These are phyloP conservation scores for Quercus tomentella DNA, from an alignment of 331 rosid genomes.

Conservation along the genomic window DNA sequence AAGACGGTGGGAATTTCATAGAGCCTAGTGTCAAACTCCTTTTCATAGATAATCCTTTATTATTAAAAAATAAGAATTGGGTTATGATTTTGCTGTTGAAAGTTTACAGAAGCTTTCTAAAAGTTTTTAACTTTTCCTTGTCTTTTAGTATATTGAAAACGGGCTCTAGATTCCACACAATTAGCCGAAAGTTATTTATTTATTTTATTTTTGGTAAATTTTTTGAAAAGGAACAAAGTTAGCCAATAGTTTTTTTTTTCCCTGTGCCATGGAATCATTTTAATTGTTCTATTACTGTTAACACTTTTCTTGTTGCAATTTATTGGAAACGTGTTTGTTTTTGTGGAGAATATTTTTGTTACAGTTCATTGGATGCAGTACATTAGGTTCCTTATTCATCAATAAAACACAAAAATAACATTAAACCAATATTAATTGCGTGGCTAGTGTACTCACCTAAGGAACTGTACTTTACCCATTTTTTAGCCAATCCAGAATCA, in stretches of 20 bases:
- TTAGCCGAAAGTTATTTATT: slow-evolving; percentile 20
- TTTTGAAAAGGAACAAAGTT: neutral
- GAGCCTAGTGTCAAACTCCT: slow-evolving; percentile 5
- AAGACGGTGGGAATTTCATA: slow-evolving; percentile 33
- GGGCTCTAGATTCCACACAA: slow-evolving; percentile 39
- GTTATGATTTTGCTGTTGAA: slow-evolving; percentile 46
- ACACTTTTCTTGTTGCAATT: neutral
- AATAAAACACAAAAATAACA: no score
- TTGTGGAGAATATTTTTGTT: no score
- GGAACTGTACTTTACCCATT: no score
- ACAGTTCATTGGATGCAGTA: no score
- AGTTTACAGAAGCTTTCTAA: slow-evolving; percentile 22
- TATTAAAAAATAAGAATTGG: neutral
- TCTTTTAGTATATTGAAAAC: slow-evolving; percentile 36
- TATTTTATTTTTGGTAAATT: neutral
- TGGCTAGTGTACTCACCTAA: no score
- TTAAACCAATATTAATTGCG: no score
- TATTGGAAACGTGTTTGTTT: neutral
- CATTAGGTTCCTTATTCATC: no score
- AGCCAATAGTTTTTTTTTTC: neutral
- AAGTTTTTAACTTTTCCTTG: slow-evolving; percentile 34
- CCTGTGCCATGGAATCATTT: neutral
- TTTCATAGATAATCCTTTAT: neutral
- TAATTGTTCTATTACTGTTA: neutral
- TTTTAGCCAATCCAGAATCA: neutral